Evolutionary conservation across 345 rosid genomes (phyloP).

Genomic region (Citrus hindsii): DNA sequence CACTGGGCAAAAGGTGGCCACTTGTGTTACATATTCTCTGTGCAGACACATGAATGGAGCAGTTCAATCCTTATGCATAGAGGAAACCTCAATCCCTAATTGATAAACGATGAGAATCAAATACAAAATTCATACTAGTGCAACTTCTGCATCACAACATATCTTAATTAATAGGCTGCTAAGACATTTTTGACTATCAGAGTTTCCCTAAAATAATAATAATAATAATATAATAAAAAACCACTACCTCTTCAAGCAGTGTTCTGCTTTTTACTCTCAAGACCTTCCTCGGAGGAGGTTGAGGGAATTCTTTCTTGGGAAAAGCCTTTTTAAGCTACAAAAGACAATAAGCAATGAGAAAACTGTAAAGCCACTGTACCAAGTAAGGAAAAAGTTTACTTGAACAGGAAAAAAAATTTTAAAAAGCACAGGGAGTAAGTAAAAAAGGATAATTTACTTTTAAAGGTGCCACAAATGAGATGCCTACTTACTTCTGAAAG

Average conservation of each 20-base stretch:
- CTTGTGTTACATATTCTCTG: background rate
- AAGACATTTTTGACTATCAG: background rate
- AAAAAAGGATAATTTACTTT: background rate
- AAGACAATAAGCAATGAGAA: conserved; percentile 13
- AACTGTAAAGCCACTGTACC: conserved; percentile 6
- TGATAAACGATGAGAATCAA: background rate
- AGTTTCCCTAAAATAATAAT: background rate
- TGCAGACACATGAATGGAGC: too few species aligned
- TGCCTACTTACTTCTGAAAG: conserved; percentile 61
- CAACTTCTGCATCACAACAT: background rate
- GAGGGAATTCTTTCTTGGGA: conserved; percentile 67
- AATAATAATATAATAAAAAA: background rate
- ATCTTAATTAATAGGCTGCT: background rate
- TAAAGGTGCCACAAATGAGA: background rate
- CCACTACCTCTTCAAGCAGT: conserved; percentile 73
- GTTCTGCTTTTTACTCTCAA: conserved; percentile 50
- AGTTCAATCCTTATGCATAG: background rate
- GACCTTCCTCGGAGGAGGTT: conserved; percentile 72
- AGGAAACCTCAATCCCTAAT: background rate
- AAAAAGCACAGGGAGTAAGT: background rate
- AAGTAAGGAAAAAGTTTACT: background rate
- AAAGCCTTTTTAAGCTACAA: conserved; percentile 69
- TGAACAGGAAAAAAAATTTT: background rate
- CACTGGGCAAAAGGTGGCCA: background rate
- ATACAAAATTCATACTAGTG: background rate